Evolutionary conservation across 305 asterid species (phyloP), one percentile per base, ranked within the genome.

Genomic region (Petunia hybrid): DNA sequence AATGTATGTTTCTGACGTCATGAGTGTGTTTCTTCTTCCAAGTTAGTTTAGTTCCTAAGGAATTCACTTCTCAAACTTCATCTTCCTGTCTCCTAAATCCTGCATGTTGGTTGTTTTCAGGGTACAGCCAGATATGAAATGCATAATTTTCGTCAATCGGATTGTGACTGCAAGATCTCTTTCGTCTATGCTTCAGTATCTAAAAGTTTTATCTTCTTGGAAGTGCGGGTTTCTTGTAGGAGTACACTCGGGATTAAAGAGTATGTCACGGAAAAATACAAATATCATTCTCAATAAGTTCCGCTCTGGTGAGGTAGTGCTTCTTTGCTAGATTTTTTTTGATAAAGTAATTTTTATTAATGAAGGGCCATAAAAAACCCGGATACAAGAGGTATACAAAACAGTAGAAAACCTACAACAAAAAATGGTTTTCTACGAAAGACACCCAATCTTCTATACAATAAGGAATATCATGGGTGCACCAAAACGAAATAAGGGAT

Each of bases 141-240:
- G 99, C 89, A 94, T 97, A 82, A 86, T 95, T 80, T 97, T 97
- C 84, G 99, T 97, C 83, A 92, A 93, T 91, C 89, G 99, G 90
- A 90, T 92, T 87, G 90, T 92, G 76, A 93, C 97, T 84, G 99
- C 99, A 59, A 92, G 97, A 87, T 85, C 97, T 80, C 93, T 97
- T 84, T 84, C 97, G 2, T 77, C 80, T 85, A 90, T 97, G 82
- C 91, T 97, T 83, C 86, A 66, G 64, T 87, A 89, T 70, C 89
- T 94, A 51, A 92, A 83, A 85, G 82, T 90, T 86, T 84, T 97
- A 84, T 89, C 94, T 22, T 87, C 91, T 66, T 97, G 99, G 99
- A 94, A 87, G 89, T 95, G 97, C 81, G 92, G 81, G 84, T 94
- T 85, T 85, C 98, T 97, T 60, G 93, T 94, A 84, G 99, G 99